Evolutionary conservation across 306 rosid genomes (phyloP), one percentile per base, ranked within the genome.

Genomic region (Medicago arabica): DNA sequence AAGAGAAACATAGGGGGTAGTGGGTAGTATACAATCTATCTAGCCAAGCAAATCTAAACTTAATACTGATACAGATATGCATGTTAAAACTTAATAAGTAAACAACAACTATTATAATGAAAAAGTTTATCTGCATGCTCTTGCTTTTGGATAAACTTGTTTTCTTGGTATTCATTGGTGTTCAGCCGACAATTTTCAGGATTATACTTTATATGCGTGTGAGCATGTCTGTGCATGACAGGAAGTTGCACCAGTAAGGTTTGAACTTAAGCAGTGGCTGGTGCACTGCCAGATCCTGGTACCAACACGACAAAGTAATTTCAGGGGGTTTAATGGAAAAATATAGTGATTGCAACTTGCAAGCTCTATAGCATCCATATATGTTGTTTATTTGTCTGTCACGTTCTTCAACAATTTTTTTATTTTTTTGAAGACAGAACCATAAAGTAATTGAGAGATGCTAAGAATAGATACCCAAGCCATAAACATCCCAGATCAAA

Each of bases 41-140:
- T 54, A 65, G 41, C 36, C 71, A 47, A 13, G 51, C 44, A 23
- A 77, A 70, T 65, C 25, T n/a, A 14, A 18, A 18, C 16, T 62
- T 36, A 36, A 62, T 62, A 34, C 10, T 63, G 41, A 23, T 2
- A 28, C 66, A 60, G 13, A 28, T 28, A 25, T 13, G 41, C 14
- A 25, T 12, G 66, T 60, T 25, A 60, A 13, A 28, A 28, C n/a
- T 60, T 13, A 25, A 25, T 6, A 60, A 60, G 16, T 31, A 28
- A 60, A 14, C 41, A 60, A 1, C 2, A n/a, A 28, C 66, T 9
- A 8, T 13, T 13, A 60, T 9, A 60, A 31, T 23, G 41, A 28
- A 31, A 28, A 31, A 28, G 10, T 5, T 60, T 28, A 9, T 60
- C 14, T 31, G 41, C 23, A 9, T 62, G 44, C 46, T 5, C 46